phyloP scores from a whole-genome alignment of 768 basidiomycete species.

The Roridomyces roridus region DNA sequence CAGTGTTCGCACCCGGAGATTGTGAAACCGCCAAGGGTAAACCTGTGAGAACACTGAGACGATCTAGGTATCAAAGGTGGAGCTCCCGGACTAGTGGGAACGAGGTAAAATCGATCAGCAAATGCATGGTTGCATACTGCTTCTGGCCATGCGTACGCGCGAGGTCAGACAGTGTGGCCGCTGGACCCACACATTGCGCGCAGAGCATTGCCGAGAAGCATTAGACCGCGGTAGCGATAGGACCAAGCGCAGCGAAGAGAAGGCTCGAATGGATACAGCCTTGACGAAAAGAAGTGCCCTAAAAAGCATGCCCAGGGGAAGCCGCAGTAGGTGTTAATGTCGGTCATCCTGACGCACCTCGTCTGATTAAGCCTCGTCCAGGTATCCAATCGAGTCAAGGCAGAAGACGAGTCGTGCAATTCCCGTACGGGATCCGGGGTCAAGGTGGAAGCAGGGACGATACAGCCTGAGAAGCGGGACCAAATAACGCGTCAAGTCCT shows the following conservation, averaged over 20 bases:
- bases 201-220: neutral
- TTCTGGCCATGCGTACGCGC: neutral
- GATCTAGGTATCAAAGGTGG: no score
- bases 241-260: neutral
- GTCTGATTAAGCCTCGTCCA: no score
- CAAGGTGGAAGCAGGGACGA: no score
- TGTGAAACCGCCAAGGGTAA: no score
- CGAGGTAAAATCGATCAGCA: neutral
- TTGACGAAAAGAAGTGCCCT: conserved; percentile 7
- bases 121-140: no score
- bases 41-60: conserved; percentile 2
- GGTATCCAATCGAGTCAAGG: neutral
- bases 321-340: neutral
- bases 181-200: conserved; percentile 15
- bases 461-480: no score
- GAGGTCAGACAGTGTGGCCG: neutral
- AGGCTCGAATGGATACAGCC: conserved; percentile 3
- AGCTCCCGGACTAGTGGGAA: neutral
- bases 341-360: conserved; percentile 3
- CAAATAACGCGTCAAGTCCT: neutral
- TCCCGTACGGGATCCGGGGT: no score
- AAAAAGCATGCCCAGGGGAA: conserved; percentile 14
- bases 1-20: no score
- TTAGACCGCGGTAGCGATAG: conserved; percentile 2
- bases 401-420: neutral